phyloP scores from a whole-genome alignment of 306 rosid genomes.

The Quercus ilex region DNA sequence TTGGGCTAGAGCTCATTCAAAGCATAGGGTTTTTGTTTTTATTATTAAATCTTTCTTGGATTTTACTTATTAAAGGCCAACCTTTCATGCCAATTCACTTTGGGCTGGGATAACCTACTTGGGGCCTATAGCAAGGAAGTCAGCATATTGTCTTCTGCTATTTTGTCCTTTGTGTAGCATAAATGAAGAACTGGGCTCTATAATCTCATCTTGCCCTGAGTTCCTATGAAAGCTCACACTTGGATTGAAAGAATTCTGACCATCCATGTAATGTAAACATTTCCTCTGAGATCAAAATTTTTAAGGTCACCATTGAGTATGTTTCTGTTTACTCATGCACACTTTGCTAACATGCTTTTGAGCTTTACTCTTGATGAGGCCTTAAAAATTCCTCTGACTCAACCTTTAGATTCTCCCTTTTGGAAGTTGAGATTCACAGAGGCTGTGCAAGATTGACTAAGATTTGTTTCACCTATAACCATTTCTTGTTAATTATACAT shows the following conservation, averaged over 20 bases:
- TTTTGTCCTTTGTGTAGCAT: background rate
- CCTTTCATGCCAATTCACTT: background rate
- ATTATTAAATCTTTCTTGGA: background rate
- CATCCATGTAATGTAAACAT: background rate
- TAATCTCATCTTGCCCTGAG: background rate
- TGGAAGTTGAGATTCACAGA: background rate
- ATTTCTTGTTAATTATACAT: background rate
- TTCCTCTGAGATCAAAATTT: background rate
- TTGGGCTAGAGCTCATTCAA: no score
- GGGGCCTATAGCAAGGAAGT: background rate
- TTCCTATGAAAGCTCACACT: background rate
- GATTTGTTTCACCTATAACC: background rate
- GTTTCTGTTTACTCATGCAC: background rate
- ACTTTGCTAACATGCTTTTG: background rate
- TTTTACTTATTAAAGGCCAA: background rate
- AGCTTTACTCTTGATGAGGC: background rate
- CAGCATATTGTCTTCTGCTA: background rate
- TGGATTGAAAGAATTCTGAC: background rate
- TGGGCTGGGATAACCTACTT: background rate
- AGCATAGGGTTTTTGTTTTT: background rate
- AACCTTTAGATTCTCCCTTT: constrained; percentile 4
- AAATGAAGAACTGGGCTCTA: background rate
- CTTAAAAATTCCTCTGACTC: background rate
- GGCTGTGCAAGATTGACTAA: background rate
- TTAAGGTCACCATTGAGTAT: background rate